These are phyloP conservation scores for Baorangia bicolor DNA, from an alignment of 768 basidiomycete genomes.

Conservation along the genomic window DNA sequence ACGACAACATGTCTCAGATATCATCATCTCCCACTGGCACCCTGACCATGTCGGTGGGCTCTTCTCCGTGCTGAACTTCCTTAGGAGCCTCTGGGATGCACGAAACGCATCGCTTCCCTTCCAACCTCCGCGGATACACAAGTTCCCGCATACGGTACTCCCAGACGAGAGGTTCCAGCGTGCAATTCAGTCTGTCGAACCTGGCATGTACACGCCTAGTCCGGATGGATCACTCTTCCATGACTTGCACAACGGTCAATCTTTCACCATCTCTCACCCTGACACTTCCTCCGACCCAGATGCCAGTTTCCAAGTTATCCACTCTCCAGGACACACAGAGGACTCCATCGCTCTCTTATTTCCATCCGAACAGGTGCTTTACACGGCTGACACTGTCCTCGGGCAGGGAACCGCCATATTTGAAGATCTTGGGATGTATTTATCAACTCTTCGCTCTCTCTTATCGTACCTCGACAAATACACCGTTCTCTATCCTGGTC, in stretches of 20 bases:
- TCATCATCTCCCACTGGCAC: constrained; percentile 91
- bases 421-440: constrained; percentile 73
- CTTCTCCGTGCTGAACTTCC: constrained; percentile 61
- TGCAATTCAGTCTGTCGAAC: constrained; percentile 38
- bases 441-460: constrained; percentile 62
- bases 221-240: constrained; percentile 50
- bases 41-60: constrained; percentile 83
- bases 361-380: constrained; percentile 68
- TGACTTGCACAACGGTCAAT: constrained; percentile 56
- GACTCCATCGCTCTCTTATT: constrained; percentile 82
- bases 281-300: constrained; percentile 1
- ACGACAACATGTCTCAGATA: constrained; percentile 67
- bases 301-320: constrained; percentile 57
- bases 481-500: constrained; percentile 76
- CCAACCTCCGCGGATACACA: constrained; percentile 72
- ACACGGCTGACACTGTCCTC: constrained; percentile 89
- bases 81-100: constrained; percentile 61
- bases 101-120: constrained; percentile 47
- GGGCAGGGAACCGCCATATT: constrained; percentile 91
- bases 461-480: constrained; percentile 43
- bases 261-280: constrained; percentile 36
- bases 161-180: constrained; percentile 35
- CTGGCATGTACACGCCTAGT: constrained; percentile 46
- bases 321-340: constrained; percentile 87
- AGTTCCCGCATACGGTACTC: constrained; percentile 49